Evolutionary conservation across 805 yeast species (phyloP).

Genomic region (Nematodospora valgi): DNA sequence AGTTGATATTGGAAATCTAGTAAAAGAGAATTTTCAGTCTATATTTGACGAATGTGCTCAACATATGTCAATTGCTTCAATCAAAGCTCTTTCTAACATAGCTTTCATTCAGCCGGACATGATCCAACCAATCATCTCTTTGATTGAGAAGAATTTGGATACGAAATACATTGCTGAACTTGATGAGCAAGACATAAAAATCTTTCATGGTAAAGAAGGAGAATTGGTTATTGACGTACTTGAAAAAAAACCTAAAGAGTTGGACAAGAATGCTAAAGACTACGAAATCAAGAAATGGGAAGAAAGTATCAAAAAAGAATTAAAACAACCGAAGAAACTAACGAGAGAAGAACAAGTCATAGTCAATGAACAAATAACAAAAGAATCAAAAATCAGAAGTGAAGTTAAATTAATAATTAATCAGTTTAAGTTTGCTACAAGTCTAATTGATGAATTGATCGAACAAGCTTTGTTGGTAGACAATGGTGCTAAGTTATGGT

Average conservation of each 20-base stretch:
- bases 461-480: slow-evolving; percentile 48
- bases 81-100: slow-evolving; percentile 44
- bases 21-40: slow-evolving; percentile 23
- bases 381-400: slow-evolving; percentile 57
- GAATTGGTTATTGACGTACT: slow-evolving; percentile 65
- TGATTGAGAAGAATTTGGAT: slow-evolving; percentile 44
- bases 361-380: slow-evolving; percentile 58
- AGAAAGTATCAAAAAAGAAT: slow-evolving; percentile 70
- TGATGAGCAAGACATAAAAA: slow-evolving; percentile 49
- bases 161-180: slow-evolving; percentile 32
- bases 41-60: slow-evolving; percentile 25
- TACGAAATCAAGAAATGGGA: slow-evolving; percentile 91
- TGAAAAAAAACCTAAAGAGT: slow-evolving; percentile 35
- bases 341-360: slow-evolving; percentile 72
- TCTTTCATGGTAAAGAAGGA: slow-evolving; percentile 71
- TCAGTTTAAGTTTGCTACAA: slow-evolving; percentile 46
- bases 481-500: slow-evolving; percentile 71
- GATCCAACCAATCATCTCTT: slow-evolving; percentile 49
- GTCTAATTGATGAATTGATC: slow-evolving; percentile 53
- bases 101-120: slow-evolving; percentile 60
- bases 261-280: slow-evolving; percentile 72
- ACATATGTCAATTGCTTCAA: slow-evolving; percentile 35
- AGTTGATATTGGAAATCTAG: slow-evolving; percentile 62
- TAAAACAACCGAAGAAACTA: slow-evolving; percentile 55
- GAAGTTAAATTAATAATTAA: slow-evolving; percentile 37